Conservation (phyloP, 129 eudicot genomes). For the Sambucus nigra region DNA sequence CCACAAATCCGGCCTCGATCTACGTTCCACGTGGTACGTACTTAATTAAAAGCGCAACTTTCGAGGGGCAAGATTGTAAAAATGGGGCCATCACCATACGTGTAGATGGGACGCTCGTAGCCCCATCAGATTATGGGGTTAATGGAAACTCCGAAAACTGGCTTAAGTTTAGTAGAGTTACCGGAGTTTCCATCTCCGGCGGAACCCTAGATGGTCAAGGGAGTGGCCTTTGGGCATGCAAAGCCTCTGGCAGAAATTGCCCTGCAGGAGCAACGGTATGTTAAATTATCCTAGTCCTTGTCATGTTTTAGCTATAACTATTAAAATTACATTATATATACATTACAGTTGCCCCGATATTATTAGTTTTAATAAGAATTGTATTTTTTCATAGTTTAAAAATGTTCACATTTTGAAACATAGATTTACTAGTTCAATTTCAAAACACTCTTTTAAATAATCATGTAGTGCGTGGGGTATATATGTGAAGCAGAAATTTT, state of each 20-base stretch:
- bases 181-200: slow-evolving; percentile 48
- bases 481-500: too few relatives aligned
- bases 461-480: too few relatives aligned
- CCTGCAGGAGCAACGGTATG: slow-evolving; percentile 64
- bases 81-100: slow-evolving; percentile 26
- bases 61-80: slow-evolving; percentile 39
- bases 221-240: slow-evolving; percentile 48
- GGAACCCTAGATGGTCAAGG: slow-evolving; percentile 61
- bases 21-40: slow-evolving; percentile 49
- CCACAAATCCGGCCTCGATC: slow-evolving; percentile 29
- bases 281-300: too few relatives aligned
- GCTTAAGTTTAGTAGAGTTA: slow-evolving; percentile 45
- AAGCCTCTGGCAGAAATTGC: slow-evolving; percentile 35
- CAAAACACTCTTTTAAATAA: too few relatives aligned
- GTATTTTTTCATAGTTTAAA: too few relatives aligned
- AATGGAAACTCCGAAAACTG: slow-evolving; percentile 31
- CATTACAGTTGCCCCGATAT: too few relatives aligned
- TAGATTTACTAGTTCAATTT: too few relatives aligned
- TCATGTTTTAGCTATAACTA: too few relatives aligned
- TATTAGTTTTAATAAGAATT: too few relatives aligned
- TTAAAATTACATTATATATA: too few relatives aligned
- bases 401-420: too few relatives aligned
- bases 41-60: slow-evolving; percentile 19
- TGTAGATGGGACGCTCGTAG: slow-evolving; percentile 53
- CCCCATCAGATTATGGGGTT: slow-evolving; percentile 41